phyloP scores from a whole-genome alignment of 2,329 filamentous ascomycete genomes.

The Cytospora piceae region DNA sequence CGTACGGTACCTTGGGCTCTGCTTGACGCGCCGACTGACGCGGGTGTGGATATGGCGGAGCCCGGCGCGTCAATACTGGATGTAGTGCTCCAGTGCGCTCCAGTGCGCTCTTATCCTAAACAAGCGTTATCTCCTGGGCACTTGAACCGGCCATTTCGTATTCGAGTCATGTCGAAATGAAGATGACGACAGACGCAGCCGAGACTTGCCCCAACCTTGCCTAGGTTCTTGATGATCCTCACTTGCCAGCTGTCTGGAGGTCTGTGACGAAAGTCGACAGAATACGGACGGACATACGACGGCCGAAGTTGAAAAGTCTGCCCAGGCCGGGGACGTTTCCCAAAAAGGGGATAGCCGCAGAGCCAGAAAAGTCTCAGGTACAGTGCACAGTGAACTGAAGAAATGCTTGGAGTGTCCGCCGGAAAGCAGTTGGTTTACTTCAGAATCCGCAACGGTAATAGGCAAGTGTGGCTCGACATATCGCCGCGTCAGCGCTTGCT shows the following conservation, averaged over 20 bases:
- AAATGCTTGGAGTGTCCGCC: conserved; percentile 3
- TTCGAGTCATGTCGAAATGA: conserved; percentile 26
- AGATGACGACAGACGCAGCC: conserved; percentile 20
- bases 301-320: conserved; percentile 14
- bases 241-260: conserved; percentile 25
- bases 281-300: conserved; percentile 19
- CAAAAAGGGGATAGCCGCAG: conserved; percentile 22
- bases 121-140: conserved; percentile 5
- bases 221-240: conserved; percentile 22
- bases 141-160: conserved; percentile 17
- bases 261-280: conserved; percentile 13
- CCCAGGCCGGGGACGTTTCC: conserved; percentile 22
- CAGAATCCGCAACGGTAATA: neutral
- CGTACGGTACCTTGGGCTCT: conserved; percentile 6
- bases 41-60: conserved; percentile 8
- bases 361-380: conserved; percentile 21
- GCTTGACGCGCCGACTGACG: conserved; percentile 6
- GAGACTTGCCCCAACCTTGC: conserved; percentile 18
- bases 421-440: conserved; percentile 1
- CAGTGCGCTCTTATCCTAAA: neutral
- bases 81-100: neutral
- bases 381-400: conserved; percentile 21
- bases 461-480: neutral
- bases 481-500: neutral
- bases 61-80: conserved; percentile 21